These are phyloP conservation scores for Penicillium rolfsii DNA, from an alignment of 2,329 filamentous ascomycete species.

Conservation along the genomic window DNA sequence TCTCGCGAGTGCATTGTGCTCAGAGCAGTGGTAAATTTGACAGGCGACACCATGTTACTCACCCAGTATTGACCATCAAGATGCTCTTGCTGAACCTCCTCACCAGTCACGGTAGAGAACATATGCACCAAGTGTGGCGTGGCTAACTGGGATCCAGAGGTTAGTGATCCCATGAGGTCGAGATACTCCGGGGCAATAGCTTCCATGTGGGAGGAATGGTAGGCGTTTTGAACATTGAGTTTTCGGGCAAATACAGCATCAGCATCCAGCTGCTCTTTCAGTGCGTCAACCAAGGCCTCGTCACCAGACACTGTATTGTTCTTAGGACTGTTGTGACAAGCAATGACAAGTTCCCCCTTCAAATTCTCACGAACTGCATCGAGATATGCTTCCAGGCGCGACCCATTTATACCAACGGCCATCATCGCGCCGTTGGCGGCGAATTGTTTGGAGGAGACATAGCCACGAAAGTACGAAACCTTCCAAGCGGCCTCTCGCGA, in stretches of 20 bases:
- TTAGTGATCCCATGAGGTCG: slow-evolving; percentile 26
- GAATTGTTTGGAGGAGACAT: slow-evolving; percentile 27
- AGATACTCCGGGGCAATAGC: slow-evolving; percentile 32
- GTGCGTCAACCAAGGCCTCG: slow-evolving; percentile 29
- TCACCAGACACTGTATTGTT: slow-evolving; percentile 36
- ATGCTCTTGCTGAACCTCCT: slow-evolving; percentile 18
- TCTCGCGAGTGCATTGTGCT: slow-evolving; percentile 14
- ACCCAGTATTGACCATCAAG: slow-evolving; percentile 36
- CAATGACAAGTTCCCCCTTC: slow-evolving; percentile 31
- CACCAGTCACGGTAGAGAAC: slow-evolving; percentile 33
- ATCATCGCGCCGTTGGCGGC: slow-evolving; percentile 34
- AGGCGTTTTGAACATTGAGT: slow-evolving; percentile 37
- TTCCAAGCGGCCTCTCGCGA: slow-evolving; percentile 32
- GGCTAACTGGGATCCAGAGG: slow-evolving; percentile 13
- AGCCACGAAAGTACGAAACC: slow-evolving; percentile 36
- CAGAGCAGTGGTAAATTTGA: slow-evolving; percentile 33
- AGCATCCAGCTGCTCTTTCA: slow-evolving; percentile 27
- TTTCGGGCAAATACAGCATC: slow-evolving; percentile 34
- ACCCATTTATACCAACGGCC: slow-evolving; percentile 30
- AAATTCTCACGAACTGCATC: slow-evolving; percentile 11
- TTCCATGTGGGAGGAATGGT: slow-evolving; percentile 37
- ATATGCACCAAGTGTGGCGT: slow-evolving; percentile 24
- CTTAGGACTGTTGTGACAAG: slow-evolving; percentile 36
- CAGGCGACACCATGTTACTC: slow-evolving; percentile 38
- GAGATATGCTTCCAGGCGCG: slow-evolving; percentile 24